These are phyloP conservation scores for Gossypioides kirkii DNA, from an alignment of 345 rosid species.

Conservation along the genomic window DNA sequence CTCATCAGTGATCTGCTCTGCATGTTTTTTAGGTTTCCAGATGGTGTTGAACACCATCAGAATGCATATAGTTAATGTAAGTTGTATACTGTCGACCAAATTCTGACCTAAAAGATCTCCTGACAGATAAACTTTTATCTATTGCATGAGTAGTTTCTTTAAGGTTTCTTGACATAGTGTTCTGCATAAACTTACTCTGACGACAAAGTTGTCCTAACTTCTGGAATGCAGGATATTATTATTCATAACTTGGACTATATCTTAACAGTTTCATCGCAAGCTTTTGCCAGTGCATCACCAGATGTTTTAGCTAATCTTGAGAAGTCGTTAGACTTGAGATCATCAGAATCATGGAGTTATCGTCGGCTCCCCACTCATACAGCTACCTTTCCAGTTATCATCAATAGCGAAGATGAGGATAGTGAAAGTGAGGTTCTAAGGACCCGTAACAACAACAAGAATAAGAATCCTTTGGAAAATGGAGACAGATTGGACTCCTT, in stretches of 20 bases:
- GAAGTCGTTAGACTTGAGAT: conserved; percentile 65
- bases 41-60: background rate
- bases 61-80: background rate
- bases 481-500: conserved; percentile 52
- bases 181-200: conserved; percentile 1
- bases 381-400: conserved; percentile 69
- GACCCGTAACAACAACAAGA: conserved; percentile 49
- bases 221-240: conserved; percentile 64
- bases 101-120: background rate
- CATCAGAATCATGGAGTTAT: conserved; percentile 86
- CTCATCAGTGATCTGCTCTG: background rate
- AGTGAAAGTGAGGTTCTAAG: conserved; percentile 53
- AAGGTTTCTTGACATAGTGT: conserved; percentile 1
- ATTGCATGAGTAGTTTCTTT: background rate
- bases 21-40: background rate
- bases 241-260: conserved; percentile 86
- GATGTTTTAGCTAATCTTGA: conserved; percentile 81
- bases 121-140: background rate
- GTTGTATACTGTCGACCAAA: background rate
- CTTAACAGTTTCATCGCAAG: conserved; percentile 55
- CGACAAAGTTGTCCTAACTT: conserved; percentile 11
- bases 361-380: conserved; percentile 86
- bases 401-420: conserved; percentile 81
- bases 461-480: conserved; percentile 17
- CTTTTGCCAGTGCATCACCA: conserved; percentile 61